Evolutionary conservation across 345 rosid species (phyloP), one percentile per base, ranked within the genome.

Genomic region (Carallia pectinifolia): DNA sequence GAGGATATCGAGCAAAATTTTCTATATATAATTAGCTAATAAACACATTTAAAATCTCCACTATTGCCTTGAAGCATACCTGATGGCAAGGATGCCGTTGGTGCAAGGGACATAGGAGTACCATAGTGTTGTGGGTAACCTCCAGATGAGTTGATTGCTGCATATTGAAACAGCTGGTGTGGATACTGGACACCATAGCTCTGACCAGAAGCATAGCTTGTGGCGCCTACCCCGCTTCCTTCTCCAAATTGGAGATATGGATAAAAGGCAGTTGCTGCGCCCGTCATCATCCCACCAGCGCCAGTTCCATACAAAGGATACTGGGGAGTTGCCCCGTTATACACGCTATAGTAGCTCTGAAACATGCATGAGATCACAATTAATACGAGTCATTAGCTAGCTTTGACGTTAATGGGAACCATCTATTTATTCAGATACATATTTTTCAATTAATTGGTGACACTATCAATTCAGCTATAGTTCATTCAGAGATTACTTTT

Each of bases 71-170:
- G 23, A 23, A 23, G 23, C 29, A 55, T 31, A 89, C 97, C 93
- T 85, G 97, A 87, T 74, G 84, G 96, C 76, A 94, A 79, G 69
- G 93, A 73, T 1, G 96, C 88, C 47, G 96, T 73, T 15, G 94
- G 97, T 37, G 97, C 84, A 66, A 88, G 90, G 48, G 72, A 47
- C 6, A 59, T 0, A 6, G 48, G 34, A 3, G 72, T 27, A 16
- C 44, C 10, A 39, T 63, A 63, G 9, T 62, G 61, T 6, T 60
- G 50, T 15, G 68, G 40, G 58, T 44, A 56, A 3, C 60, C 29
- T 9, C 58, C 29, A 34, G 33, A 17, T 10, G 74, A 47, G 63
- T 33, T 16, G 48, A 59, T 33, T 31, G 39, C 7, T 4, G 62
- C 52, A 55, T 71, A 54, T 13, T 71, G 74, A 15, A 63, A 69